Percentiles rank a stretch among this genome's conserved stretches.
Evolutionary conservation across 345 rosid genomes (phyloP).

Genomic region (Acer yangbiense): DNA sequence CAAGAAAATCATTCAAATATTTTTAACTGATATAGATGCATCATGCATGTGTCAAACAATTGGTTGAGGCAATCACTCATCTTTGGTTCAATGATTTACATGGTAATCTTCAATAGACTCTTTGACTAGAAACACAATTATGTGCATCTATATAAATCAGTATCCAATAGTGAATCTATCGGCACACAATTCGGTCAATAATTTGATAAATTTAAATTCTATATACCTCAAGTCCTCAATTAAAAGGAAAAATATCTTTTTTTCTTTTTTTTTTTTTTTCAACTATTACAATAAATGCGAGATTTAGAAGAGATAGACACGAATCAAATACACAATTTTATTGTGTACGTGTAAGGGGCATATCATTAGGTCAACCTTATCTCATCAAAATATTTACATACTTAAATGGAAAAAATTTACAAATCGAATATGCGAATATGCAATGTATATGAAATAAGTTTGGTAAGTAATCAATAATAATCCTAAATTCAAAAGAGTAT

Average conservation of each 20-base stretch:
- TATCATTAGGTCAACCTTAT: too few relatives aligned
- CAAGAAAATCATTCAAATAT: too few relatives aligned
- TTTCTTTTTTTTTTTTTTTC: too few relatives aligned
- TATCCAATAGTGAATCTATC: neutral
- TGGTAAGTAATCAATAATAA: neutral
- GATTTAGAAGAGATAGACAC: too few relatives aligned
- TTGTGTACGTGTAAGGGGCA: too few relatives aligned
- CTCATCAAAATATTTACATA: too few relatives aligned
- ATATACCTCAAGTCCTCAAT: neutral
- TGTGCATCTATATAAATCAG: neutral
- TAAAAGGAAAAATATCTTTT: neutral
- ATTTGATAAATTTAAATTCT: neutral
- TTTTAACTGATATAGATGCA: neutral
- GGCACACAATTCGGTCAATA: neutral
- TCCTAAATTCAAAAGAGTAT: neutral
- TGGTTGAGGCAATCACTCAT: neutral
- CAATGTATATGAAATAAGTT: neutral
- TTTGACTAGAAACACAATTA: neutral
- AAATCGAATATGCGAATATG: too few relatives aligned
- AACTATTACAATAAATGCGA: too few relatives aligned
- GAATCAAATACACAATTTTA: too few relatives aligned
- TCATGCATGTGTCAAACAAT: neutral
- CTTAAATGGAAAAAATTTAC: neutral
- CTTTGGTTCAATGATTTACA: neutral
- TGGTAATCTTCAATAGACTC: neutral